phyloP scores from a whole-genome alignment of 139 green algal genomes.

The Axilococcus clingmanii region DNA sequence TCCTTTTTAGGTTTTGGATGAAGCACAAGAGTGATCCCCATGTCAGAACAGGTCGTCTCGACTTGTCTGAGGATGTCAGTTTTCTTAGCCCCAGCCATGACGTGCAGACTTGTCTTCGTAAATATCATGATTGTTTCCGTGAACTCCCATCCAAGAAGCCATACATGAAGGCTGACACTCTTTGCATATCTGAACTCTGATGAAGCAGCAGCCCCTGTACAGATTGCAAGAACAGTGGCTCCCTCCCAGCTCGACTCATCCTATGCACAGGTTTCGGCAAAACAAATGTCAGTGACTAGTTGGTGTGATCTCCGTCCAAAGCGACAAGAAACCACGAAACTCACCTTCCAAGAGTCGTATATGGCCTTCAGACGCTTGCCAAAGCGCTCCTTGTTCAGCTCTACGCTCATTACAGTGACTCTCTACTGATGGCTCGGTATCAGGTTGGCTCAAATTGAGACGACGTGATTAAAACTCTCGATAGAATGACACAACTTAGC shows the following conservation, averaged over 20 bases:
- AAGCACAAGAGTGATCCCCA: conserved; percentile 46
- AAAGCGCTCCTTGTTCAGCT: conserved; percentile 44
- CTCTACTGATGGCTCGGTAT: too few relatives aligned
- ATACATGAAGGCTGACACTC: conserved; percentile 79
- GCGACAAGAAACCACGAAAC: not conserved
- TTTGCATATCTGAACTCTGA: conserved; percentile 82
- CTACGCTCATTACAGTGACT: conserved; percentile 12
- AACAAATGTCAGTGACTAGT: not conserved
- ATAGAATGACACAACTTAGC: too few relatives aligned
- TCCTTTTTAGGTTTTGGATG: conserved; percentile 68
- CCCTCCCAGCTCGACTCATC: not conserved
- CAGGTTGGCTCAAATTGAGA: too few relatives aligned
- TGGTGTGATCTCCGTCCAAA: not conserved
- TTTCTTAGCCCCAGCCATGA: conserved; percentile 85
- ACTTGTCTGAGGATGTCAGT: conserved; percentile 60
- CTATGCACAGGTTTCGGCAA: not conserved
- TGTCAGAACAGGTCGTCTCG: conserved; percentile 12
- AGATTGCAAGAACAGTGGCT: conserved; percentile 34
- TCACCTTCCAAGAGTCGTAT: conserved; percentile 55
- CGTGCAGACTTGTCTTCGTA: conserved; percentile 53
- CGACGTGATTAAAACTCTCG: too few relatives aligned
- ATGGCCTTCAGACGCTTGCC: conserved; percentile 39
- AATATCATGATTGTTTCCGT: conserved; percentile 86
- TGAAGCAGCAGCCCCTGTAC: conserved; percentile 33
- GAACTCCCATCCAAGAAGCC: conserved; percentile 91